Evolutionary conservation across 345 rosid species (phyloP).

Genomic region (Hibiscus tridactylites): DNA sequence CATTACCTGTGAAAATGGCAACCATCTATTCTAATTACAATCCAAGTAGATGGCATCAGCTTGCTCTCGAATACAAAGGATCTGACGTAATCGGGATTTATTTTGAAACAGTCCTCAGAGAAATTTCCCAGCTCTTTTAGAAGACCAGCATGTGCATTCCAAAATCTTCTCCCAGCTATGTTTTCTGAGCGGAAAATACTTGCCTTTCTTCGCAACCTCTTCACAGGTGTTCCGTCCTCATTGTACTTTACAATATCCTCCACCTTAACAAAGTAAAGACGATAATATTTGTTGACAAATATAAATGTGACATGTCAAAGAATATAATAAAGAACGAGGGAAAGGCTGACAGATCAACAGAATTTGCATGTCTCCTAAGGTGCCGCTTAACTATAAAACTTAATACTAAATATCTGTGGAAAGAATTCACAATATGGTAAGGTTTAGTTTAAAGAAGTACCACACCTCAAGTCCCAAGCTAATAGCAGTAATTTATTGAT

Average conservation of each 20-base stretch:
- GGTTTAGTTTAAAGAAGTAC: neutral
- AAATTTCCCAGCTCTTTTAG: conserved; percentile 52
- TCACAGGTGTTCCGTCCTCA: conserved; percentile 60
- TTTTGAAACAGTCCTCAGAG: conserved; percentile 43
- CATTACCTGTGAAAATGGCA: conserved; percentile 76
- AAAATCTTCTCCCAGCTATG: conserved; percentile 55
- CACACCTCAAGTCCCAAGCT: neutral
- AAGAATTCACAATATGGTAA: neutral
- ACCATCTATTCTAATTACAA: conserved; percentile 84
- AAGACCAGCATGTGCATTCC: conserved; percentile 59
- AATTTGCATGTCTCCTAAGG: neutral
- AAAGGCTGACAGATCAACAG: neutral
- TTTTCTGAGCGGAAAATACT: conserved; percentile 44
- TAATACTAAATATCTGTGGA: neutral
- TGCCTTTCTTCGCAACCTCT: conserved; percentile 62
- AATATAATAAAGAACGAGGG: neutral
- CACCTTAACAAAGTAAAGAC: conserved; percentile 34
- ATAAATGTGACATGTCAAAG: neutral
- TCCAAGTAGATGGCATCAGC: conserved; percentile 73
- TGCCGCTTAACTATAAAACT: neutral
- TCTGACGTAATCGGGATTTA: conserved; percentile 51
- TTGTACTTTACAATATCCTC: conserved; percentile 66
- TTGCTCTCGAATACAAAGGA: conserved; percentile 68
- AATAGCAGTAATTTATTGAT: neutral
- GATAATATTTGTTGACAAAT: neutral